Percentiles rank a stretch among this genome's conserved stretches.
phyloP scores from a whole-genome alignment of 805 yeast species.

The Kodamaea sagamina region DNA sequence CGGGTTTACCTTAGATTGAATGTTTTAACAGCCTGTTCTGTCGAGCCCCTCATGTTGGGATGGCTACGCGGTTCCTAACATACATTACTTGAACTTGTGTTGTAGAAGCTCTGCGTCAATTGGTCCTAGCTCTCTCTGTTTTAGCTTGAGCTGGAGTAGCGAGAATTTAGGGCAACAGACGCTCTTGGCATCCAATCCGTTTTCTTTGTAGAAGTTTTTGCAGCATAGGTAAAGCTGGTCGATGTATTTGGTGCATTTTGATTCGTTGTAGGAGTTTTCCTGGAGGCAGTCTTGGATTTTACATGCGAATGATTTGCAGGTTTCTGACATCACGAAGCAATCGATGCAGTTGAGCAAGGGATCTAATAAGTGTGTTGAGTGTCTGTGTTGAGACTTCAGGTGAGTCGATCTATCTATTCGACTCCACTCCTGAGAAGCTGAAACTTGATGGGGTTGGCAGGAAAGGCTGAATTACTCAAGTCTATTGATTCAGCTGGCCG shows the following conservation, averaged over 20 bases:
- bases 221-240: slow-evolving; percentile 79
- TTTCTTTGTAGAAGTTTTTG: slow-evolving; percentile 56
- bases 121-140: slow-evolving; percentile 58
- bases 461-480: no score
- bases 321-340: slow-evolving; percentile 2
- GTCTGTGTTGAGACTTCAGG: no score
- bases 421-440: no score
- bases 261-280: slow-evolving; percentile 63
- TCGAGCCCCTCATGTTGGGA: slow-evolving; percentile 52
- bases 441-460: no score
- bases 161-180: slow-evolving; percentile 79
- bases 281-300: slow-evolving; percentile 79
- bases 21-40: slow-evolving; percentile 56
- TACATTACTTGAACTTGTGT: slow-evolving; percentile 39
- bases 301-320: slow-evolving; percentile 81
- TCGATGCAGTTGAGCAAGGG: no score
- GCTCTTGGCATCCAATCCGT: slow-evolving; percentile 61
- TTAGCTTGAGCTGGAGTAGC: slow-evolving; percentile 60
- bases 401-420: no score
- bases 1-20: slow-evolving; percentile 87
- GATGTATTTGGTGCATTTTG: slow-evolving; percentile 68
- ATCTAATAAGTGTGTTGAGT: no score
- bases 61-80: slow-evolving; percentile 77
- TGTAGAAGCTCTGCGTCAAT: slow-evolving; percentile 55
- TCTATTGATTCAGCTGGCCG: no score